phyloP scores from a whole-genome alignment of 352 stramenopile genomes.

The Phytophthora capsici region DNA sequence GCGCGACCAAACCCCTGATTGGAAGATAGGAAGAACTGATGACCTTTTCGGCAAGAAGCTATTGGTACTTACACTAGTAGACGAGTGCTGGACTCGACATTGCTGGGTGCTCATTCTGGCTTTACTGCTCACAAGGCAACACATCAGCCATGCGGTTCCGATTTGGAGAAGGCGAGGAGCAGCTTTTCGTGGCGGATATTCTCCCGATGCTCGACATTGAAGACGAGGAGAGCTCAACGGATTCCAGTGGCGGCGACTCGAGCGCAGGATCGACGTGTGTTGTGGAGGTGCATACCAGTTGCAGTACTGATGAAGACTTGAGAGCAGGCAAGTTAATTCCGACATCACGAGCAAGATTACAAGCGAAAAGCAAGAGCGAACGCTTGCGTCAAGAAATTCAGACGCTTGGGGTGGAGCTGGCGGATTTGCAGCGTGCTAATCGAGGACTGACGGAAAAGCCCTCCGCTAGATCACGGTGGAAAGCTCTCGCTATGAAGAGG shows the following conservation, averaged over 20 bases:
- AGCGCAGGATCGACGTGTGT: background rate
- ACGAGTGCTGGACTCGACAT: background rate
- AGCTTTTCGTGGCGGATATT: slow-evolving; percentile 23
- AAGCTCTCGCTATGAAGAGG: background rate
- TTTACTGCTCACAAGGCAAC: background rate
- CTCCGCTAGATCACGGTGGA: slow-evolving; percentile 4
- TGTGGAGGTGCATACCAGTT: slow-evolving; percentile 1
- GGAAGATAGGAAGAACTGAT: background rate
- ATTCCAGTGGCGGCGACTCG: background rate
- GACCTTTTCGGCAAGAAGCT: background rate
- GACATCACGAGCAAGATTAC: background rate
- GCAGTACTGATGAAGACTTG: slow-evolving; percentile 2
- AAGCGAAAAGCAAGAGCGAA: slow-evolving; percentile 9
- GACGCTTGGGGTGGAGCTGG: slow-evolving; percentile 15
- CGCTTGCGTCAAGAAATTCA: slow-evolving; percentile 17
- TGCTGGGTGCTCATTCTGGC: slow-evolving; percentile 6
- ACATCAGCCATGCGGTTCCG: slow-evolving; percentile 24
- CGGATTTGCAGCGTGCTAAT: slow-evolving; percentile 5
- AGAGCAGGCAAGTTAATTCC: background rate
- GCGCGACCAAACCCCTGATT: slow-evolving; percentile 6
- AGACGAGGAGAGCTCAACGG: slow-evolving; percentile 7
- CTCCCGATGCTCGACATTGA: slow-evolving; percentile 19
- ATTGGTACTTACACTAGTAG: background rate
- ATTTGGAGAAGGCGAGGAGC: slow-evolving; percentile 23
- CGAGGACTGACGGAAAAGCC: background rate